Percentiles rank a stretch among this genome's conserved stretches.
Conservation (phyloP, 2,329 filamentous ascomycete genomes). For the Chrysosporium keratinophilum region DNA sequence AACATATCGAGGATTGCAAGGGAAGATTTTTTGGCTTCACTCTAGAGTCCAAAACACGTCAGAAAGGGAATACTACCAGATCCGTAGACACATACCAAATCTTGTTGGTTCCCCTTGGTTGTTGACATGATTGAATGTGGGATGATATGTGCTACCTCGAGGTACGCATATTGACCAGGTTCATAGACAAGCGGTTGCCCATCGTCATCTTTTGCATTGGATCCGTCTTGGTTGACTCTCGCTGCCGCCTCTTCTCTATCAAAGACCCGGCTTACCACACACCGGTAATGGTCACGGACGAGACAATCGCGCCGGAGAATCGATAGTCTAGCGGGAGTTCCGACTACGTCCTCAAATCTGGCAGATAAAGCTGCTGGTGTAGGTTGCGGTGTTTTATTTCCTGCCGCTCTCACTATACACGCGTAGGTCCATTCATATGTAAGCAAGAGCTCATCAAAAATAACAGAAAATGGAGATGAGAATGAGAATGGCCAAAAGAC, state of each 20-base stretch:
- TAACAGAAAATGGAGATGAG: conserved; percentile 10
- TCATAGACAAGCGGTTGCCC: conserved; percentile 10
- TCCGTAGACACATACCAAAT: neutral
- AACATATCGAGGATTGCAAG: conserved; percentile 38
- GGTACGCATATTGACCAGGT: conserved; percentile 6
- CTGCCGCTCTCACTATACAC: conserved; percentile 15
- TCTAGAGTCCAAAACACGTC: neutral
- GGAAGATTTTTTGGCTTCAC: conserved; percentile 26
- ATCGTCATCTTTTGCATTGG: conserved; percentile 15
- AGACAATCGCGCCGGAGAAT: conserved; percentile 17
- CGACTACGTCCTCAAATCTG: conserved; percentile 9
- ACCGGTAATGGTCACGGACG: conserved; percentile 18
- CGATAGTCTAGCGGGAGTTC: conserved; percentile 15
- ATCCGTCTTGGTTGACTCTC: conserved; percentile 13
- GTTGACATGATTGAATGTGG: conserved; percentile 17
- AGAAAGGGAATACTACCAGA: conserved; percentile 4
- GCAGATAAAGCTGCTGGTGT: conserved; percentile 14
- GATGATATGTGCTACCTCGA: conserved; percentile 19
- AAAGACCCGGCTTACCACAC: conserved; percentile 16
- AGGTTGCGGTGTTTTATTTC: conserved; percentile 15
- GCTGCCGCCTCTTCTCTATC: conserved; percentile 13
- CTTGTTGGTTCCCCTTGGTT: neutral
- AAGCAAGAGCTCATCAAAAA: neutral
- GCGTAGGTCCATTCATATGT: neutral
- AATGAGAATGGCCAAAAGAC: conserved; percentile 7